Base-by-base conservation (phyloP, 257 asterid species). In the Linaria vulgaris region DNA sequence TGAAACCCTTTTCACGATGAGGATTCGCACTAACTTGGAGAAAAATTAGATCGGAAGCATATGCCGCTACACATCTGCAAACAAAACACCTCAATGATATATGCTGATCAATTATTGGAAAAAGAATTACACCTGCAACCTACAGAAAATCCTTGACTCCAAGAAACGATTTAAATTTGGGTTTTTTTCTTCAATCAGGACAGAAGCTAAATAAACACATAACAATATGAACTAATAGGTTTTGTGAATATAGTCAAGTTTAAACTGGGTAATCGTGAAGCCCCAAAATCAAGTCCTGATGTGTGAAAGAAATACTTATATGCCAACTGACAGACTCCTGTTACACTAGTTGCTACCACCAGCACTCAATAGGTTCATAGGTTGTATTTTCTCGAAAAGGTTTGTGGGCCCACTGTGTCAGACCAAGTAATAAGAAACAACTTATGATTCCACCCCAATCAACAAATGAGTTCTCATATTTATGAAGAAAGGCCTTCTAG, bases 51-150 rank as follows among this genome's bases (percentile, higher is more conserved):
- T 94, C 97, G 9, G 97, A 90, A 74, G 96, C 81, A 84, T 79
- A 94, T 51, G 95, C 96, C 37, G 64, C 96, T 31, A 94, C 97
- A 73, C 97, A 94, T 72, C 99, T 94, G 90, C 72, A 61, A 24
- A 63, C 59, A 52, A 53, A 45, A 47, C 64, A 59, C 24, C 39
- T 23, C 59, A 66, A 62, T 41, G 66, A 37, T 10, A 41, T 31
- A 69, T 69, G 47, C 25, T 49, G 27, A 51, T 39, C 45, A 24
- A 13, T 23, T 43, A 50, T 60, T 45, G 41, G 58, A 39, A 51
- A 34, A 65, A 56, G 44, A 45, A 62, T 12, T 15, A 53, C 14
- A 48, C 58, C 25, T 30, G 17, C 38, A 22, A 49, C 20, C 41
- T 34, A 34, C 41, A 34, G 11, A 7, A 34, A 34, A 34, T 34